These are phyloP conservation scores for Triangularia verruculosa DNA, from an alignment of 2,329 filamentous ascomycete genomes.

Conservation along the genomic window DNA sequence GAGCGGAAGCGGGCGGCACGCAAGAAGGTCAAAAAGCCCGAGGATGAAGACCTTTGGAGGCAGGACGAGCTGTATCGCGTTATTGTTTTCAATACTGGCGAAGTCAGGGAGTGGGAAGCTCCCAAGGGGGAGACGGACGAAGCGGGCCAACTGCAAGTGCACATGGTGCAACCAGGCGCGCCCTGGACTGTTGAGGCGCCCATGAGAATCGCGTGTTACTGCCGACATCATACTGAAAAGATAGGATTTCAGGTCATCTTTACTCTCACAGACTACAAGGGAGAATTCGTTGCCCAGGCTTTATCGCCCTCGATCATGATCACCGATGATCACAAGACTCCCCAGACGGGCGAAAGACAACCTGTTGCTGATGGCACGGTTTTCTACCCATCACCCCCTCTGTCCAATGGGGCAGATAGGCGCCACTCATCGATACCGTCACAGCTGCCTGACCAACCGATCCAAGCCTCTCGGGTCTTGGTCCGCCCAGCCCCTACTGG, in stretches of 20 bases:
- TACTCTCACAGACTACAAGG: conserved; percentile 80
- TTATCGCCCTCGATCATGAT: conserved; percentile 92
- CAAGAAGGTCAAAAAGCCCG: conserved; percentile 81
- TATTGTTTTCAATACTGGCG: conserved; percentile 86
- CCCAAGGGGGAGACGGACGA: conserved; percentile 39
- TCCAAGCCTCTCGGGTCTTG: conserved; percentile 57
- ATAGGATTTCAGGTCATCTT: conserved; percentile 90
- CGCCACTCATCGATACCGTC: not conserved
- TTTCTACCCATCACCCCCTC: not conserved
- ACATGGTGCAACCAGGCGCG: conserved; percentile 45
- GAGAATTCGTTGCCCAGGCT: conserved; percentile 75
- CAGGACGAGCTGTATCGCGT: conserved; percentile 76
- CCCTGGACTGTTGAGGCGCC: conserved; percentile 63
- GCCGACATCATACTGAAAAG: conserved; percentile 92
- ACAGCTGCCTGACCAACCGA: conserved; percentile 20
- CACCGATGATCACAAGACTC: conserved; percentile 94
- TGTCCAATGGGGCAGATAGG: not conserved
- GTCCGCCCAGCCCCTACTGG: conserved; percentile 72
- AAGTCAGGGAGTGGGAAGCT: conserved; percentile 75
- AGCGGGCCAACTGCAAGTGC: conserved; percentile 29
- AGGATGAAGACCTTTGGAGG: conserved; percentile 87
- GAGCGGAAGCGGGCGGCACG: conserved; percentile 87
- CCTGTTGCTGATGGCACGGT: not conserved
- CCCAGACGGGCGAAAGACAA: conserved; percentile 32
- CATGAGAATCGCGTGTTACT: conserved; percentile 97